A percentile compares a stretch with the other conserved stretches of the same genome.
Evolutionary conservation across 2,329 filamentous ascomycete genomes (phyloP).

Genomic region (Gremmenia infestans): DNA sequence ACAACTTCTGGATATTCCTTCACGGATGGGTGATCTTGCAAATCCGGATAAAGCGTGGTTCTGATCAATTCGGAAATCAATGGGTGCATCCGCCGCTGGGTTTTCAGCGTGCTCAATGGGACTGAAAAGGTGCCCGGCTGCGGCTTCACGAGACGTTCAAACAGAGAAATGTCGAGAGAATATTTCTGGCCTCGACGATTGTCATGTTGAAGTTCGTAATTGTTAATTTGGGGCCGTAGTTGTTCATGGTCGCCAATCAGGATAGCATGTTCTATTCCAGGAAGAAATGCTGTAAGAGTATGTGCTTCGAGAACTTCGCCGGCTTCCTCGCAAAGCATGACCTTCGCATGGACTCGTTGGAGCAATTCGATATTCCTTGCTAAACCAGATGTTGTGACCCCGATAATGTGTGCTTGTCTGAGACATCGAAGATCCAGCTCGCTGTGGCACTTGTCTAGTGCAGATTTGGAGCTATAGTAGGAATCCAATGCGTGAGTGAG

Average conservation of each 20-base stretch:
- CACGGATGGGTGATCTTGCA: conserved; percentile 46
- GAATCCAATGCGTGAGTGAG: conserved; percentile 16
- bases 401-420: conserved; percentile 42
- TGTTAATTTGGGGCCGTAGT: conserved; percentile 34
- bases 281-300: conserved; percentile 35
- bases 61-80: conserved; percentile 55
- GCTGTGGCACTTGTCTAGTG: conserved; percentile 18
- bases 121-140: conserved; percentile 17
- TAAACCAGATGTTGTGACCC: conserved; percentile 47
- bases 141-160: conserved; percentile 44
- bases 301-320: conserved; percentile 33
- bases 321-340: conserved; percentile 40
- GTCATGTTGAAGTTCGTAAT: conserved; percentile 16
- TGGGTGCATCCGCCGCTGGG: conserved; percentile 63
- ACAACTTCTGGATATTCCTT: conserved; percentile 41
- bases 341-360: conserved; percentile 35
- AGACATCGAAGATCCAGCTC: conserved; percentile 21
- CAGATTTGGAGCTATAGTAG: conserved; percentile 17
- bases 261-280: conserved; percentile 34
- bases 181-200: conserved; percentile 30
- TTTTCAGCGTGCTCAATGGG: conserved; percentile 41
- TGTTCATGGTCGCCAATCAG: conserved; percentile 41
- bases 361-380: conserved; percentile 42
- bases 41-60: conserved; percentile 49
- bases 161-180: conserved; percentile 44